phyloP scores from a whole-genome alignment of 495 filamentous ascomycete species.

The Chlorociboria aeruginascens region DNA sequence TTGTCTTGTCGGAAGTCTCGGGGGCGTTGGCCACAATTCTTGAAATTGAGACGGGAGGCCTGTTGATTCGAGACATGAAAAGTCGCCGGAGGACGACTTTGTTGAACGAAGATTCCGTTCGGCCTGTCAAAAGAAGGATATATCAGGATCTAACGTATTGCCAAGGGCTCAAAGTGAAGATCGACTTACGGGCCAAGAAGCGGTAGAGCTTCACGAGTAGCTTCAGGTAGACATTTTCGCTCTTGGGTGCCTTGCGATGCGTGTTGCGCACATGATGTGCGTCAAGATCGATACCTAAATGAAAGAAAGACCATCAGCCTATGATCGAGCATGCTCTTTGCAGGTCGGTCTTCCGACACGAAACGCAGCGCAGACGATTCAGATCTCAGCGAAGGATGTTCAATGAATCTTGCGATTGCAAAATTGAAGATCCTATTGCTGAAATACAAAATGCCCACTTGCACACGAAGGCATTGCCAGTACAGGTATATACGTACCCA shows the following conservation, averaged over 20 bases:
- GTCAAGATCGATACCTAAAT: slow-evolving; percentile 52
- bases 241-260: slow-evolving; percentile 93
- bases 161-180: background rate
- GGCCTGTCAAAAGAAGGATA: slow-evolving; percentile 41
- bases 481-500: slow-evolving; percentile 19
- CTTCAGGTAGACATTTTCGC: slow-evolving; percentile 95
- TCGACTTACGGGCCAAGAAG: slow-evolving; percentile 85
- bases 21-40: slow-evolving; percentile 63
- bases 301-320: slow-evolving; percentile 38
- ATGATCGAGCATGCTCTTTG: slow-evolving; percentile 37
- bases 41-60: slow-evolving; percentile 86
- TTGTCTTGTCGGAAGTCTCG: slow-evolving; percentile 67
- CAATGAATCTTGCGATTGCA: slow-evolving; percentile 1
- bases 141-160: background rate
- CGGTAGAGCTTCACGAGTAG: slow-evolving; percentile 97
- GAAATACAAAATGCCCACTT: slow-evolving; percentile 16
- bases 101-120: slow-evolving; percentile 95
- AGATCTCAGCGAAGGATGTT: background rate
- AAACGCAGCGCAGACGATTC: slow-evolving; percentile 14
- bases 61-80: slow-evolving; percentile 95
- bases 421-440: slow-evolving; percentile 1
- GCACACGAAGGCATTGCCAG: slow-evolving; percentile 16
- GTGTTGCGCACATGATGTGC: slow-evolving; percentile 78
- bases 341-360: slow-evolving; percentile 17
- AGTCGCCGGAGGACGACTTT: slow-evolving; percentile 91